A percentile compares a stretch with the other conserved stretches of the same genome.
Evolutionary conservation across 2,329 filamentous ascomycete species (phyloP).

Genomic region (Metarhizium brunneum): DNA sequence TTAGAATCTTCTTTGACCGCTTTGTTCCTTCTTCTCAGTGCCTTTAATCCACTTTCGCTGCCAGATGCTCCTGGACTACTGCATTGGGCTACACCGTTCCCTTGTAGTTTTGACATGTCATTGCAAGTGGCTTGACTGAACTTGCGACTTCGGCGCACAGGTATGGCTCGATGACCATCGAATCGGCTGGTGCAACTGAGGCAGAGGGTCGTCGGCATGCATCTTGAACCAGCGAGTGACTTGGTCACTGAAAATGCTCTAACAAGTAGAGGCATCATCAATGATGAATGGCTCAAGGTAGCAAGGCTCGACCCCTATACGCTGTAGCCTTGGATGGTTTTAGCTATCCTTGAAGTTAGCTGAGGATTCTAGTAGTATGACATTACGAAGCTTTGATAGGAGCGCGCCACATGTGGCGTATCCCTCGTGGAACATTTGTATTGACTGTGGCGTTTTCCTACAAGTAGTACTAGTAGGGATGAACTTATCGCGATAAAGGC

Average conservation of each 20-base stretch:
- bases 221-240: constrained; percentile 2
- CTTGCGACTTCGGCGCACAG: neutral
- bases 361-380: no score
- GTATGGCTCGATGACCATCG: neutral
- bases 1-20: constrained; percentile 14
- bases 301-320: neutral
- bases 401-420: constrained; percentile 3
- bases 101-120: neutral
- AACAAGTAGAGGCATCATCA: constrained; percentile 7
- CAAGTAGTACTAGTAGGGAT: no score
- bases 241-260: constrained; percentile 3
- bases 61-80: neutral
- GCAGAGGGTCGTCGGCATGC: neutral
- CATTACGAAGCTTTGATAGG: neutral
- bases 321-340: neutral
- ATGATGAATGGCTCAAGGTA: neutral
- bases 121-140: neutral
- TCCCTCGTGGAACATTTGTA: neutral
- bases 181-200: neutral
- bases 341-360: no score
- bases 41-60: constrained; percentile 8
- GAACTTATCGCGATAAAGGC: constrained; percentile 1
- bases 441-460: neutral
- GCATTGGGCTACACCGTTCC: neutral
- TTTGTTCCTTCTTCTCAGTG: constrained; percentile 9